These are phyloP conservation scores for Ensete glaucum DNA, from an alignment of 176 grass and related monocot species.

Conservation along the genomic window DNA sequence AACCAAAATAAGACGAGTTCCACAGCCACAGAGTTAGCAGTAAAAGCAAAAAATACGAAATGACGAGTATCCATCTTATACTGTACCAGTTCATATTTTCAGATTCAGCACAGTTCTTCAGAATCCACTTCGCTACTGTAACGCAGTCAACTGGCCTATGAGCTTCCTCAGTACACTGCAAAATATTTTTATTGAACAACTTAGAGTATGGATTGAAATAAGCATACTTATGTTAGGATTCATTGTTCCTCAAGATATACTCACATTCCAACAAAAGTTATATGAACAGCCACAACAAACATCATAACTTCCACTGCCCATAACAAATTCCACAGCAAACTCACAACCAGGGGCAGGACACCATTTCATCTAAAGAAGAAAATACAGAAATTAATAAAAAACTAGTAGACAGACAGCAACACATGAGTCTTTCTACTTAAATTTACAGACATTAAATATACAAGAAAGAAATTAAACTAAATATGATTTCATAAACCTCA, in stretches of 20 bases:
- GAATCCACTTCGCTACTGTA: conserved; percentile 96
- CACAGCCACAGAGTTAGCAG: no score
- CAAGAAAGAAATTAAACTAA: no score
- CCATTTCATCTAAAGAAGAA: conserved; percentile 86
- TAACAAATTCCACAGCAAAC: conserved; percentile 85
- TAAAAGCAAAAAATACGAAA: no score
- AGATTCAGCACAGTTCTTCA: conserved; percentile 94
- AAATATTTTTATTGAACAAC: neutral
- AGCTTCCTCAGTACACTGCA: conserved; percentile 96
- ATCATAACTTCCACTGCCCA: conserved; percentile 90
- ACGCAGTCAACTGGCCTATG: conserved; percentile 92
- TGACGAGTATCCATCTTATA: no score
- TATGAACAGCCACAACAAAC: conserved; percentile 85
- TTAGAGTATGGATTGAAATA: neutral
- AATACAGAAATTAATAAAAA: neutral
- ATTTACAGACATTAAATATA: no score
- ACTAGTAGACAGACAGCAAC: no score
- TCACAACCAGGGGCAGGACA: conserved; percentile 99
- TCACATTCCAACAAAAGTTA: conserved; percentile 94
- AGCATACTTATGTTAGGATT: neutral
- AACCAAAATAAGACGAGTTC: no score
- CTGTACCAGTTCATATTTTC: conserved; percentile 99
- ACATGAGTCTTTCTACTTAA: no score
- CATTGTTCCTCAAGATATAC: conserved; percentile 18
- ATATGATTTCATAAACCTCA: neutral